Conservation (phyloP, 2,329 filamentous ascomycete species). For the Aspergillus pseudoglaucus region DNA sequence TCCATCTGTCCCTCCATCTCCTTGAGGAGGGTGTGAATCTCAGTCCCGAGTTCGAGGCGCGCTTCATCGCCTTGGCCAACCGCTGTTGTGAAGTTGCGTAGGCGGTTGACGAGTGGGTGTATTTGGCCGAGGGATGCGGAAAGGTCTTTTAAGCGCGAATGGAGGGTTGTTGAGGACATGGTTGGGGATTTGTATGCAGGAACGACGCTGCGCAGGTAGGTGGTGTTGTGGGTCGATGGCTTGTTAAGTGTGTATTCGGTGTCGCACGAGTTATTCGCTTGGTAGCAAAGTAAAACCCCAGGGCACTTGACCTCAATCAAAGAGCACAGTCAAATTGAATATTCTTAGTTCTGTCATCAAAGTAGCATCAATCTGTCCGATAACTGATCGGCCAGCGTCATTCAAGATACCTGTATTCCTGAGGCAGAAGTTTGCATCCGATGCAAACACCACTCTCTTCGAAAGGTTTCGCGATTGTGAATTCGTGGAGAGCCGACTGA, state of each 20-base stretch:
- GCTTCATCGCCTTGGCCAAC: constrained; percentile 58
- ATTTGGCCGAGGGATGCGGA: constrained; percentile 49
- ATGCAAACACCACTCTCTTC: constrained; percentile 18
- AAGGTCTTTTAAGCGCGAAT: constrained; percentile 46
- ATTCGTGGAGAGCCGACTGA: background rate
- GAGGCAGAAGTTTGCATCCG: constrained; percentile 25
- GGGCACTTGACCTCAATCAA: too few relatives aligned
- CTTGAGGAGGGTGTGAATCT: constrained; percentile 72
- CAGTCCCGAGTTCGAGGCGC: constrained; percentile 66
- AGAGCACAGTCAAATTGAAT: too few relatives aligned
- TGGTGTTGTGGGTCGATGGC: background rate
- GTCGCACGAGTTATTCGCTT: too few relatives aligned
- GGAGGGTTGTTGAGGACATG: constrained; percentile 31
- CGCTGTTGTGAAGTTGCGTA: constrained; percentile 56
- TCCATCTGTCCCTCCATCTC: constrained; percentile 80
- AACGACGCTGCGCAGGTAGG: background rate
- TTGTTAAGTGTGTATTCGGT: too few relatives aligned
- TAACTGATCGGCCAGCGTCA: constrained; percentile 16
- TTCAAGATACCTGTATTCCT: constrained; percentile 14
- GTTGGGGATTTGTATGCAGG: background rate
- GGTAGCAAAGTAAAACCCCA: too few relatives aligned
- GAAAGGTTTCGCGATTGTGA: background rate
- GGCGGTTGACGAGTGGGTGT: constrained; percentile 49
- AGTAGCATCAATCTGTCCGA: constrained; percentile 9
- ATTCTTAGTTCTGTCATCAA: too few relatives aligned